Percentiles rank a stretch among this genome's conserved stretches.
phyloP scores from a whole-genome alignment of 2,329 filamentous ascomycete species.

The Hymenoscyphus albidus region DNA sequence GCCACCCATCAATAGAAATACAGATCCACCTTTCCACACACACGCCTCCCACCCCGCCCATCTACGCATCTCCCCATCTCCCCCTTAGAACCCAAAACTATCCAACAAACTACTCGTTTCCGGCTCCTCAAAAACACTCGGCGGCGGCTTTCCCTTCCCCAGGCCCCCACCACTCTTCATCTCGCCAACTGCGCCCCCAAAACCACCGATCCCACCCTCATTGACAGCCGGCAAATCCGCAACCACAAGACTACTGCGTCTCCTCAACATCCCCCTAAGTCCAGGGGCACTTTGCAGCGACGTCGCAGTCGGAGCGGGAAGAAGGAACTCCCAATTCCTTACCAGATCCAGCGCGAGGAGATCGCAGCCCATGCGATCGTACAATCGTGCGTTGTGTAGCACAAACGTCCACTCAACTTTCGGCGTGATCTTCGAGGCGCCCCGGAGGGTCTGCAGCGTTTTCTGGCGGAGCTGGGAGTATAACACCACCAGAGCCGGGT shows the following conservation, averaged over 20 bases:
- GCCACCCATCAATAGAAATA: neutral
- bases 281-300: slow-evolving; percentile 38
- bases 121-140: slow-evolving; percentile 88
- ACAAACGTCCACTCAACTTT: slow-evolving; percentile 86
- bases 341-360: slow-evolving; percentile 82
- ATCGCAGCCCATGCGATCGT: slow-evolving; percentile 91
- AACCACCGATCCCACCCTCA: slow-evolving; percentile 30
- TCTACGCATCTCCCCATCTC: neutral
- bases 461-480: slow-evolving; percentile 82
- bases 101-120: slow-evolving; percentile 84
- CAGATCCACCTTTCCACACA: neutral
- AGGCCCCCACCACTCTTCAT: slow-evolving; percentile 40
- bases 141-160: slow-evolving; percentile 48
- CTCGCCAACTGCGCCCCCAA: slow-evolving; percentile 37
- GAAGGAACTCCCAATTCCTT: slow-evolving; percentile 76
- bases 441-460: slow-evolving; percentile 76
- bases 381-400: slow-evolving; percentile 77
- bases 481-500: slow-evolving; percentile 81
- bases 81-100: slow-evolving; percentile 77
- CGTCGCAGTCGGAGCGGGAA: slow-evolving; percentile 41
- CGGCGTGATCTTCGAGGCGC: slow-evolving; percentile 76
- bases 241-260: slow-evolving; percentile 74
- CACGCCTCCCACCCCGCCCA: too few species aligned
- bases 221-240: slow-evolving; percentile 57
- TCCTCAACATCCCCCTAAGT: slow-evolving; percentile 57